Evolutionary conservation across 2,329 filamentous ascomycete species (phyloP).

Genomic region (Bipolaris sorokiniana): DNA sequence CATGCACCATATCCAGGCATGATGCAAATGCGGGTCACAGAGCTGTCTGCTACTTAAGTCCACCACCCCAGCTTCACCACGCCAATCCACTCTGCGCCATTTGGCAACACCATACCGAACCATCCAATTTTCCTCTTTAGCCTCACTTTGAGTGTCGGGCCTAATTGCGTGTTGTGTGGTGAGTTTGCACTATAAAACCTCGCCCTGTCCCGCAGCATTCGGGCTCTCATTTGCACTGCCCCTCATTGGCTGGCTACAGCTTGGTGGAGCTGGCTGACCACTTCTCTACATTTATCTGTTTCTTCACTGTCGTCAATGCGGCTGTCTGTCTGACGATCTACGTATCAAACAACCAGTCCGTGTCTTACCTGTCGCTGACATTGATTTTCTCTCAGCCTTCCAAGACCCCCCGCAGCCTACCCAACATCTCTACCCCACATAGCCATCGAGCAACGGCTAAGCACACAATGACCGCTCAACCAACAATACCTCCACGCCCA

Average conservation of each 20-base stretch:
- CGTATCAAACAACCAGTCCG: constrained; percentile 28
- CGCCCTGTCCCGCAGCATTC: constrained; percentile 29
- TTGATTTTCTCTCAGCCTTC: constrained; percentile 19
- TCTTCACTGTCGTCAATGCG: constrained; percentile 15
- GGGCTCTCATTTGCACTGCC: constrained; percentile 21
- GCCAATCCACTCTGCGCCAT: constrained; percentile 26
- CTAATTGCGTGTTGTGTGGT: constrained; percentile 22
- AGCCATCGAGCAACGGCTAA: constrained; percentile 20
- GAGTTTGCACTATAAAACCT: constrained; percentile 15
- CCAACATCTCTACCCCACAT: constrained; percentile 20
- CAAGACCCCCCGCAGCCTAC: constrained; percentile 16
- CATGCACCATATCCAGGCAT: constrained; percentile 28
- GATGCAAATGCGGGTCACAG: constrained; percentile 42
- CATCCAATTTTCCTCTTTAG: constrained; percentile 1
- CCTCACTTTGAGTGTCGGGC: constrained; percentile 6
- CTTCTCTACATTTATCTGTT: constrained; percentile 18
- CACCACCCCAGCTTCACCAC: constrained; percentile 25
- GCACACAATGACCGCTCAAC: constrained; percentile 54
- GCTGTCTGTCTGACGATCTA: constrained; percentile 34
- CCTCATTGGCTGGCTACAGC: constrained; percentile 22
- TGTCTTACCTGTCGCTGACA: constrained; percentile 31
- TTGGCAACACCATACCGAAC: constrained; percentile 16
- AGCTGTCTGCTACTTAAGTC: constrained; percentile 37
- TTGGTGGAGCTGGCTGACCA: constrained; percentile 25
- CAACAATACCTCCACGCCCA: constrained; percentile 68